phyloP scores from a whole-genome alignment of 2,329 filamentous ascomycete genomes.

The Leptosphaerulina australis region DNA sequence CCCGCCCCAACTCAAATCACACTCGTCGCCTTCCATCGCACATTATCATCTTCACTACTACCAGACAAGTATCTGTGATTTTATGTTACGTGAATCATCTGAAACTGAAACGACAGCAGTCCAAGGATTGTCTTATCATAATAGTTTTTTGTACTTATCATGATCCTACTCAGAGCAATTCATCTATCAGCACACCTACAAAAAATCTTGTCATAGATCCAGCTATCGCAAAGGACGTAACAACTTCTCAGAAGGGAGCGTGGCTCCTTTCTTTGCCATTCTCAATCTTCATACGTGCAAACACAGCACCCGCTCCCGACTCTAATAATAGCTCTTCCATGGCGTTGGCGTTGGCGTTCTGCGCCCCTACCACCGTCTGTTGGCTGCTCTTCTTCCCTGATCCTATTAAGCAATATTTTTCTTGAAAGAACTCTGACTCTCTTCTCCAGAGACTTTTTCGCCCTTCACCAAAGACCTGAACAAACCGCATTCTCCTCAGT shows the following conservation, averaged over 20 bases:
- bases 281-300: background rate
- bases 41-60: background rate
- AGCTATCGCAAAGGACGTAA: background rate
- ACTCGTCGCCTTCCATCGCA: background rate
- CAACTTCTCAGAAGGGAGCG: background rate
- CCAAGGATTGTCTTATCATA: no score
- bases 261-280: background rate
- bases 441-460: background rate
- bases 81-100: background rate
- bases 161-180: no score
- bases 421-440: background rate
- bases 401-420: background rate
- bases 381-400: background rate
- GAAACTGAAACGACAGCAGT: background rate
- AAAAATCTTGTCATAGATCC: background rate
- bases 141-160: no score
- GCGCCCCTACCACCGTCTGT: background rate
- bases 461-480: no score
- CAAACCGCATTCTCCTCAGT: background rate
- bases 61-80: no score
- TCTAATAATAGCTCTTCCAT: background rate
- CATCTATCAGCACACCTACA: background rate
- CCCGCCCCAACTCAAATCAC: background rate
- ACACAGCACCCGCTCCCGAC: background rate
- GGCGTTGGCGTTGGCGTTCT: no score